Evolutionary conservation across 768 basidiomycete species (phyloP).

Genomic region (Pholiota molesta): DNA sequence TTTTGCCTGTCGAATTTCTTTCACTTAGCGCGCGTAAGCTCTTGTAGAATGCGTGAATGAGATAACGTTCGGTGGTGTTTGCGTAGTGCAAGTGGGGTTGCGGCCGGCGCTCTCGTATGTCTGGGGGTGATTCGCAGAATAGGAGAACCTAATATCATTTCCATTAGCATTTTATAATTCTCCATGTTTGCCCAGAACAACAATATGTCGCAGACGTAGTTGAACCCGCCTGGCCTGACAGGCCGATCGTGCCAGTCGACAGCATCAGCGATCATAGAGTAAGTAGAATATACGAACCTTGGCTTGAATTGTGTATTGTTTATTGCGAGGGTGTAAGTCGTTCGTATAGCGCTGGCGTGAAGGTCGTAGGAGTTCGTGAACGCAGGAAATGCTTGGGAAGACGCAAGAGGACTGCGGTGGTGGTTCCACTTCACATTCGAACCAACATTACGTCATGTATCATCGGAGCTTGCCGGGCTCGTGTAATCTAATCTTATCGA

Average conservation of each 20-base stretch:
- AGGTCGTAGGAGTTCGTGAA: not conserved
- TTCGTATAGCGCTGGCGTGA: not conserved
- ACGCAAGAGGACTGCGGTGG: not conserved
- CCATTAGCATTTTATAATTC: not conserved
- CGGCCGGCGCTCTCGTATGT: conserved; percentile 1
- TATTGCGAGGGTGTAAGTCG: not conserved
- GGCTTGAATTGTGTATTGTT: not conserved
- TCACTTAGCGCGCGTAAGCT: too few relatives aligned
- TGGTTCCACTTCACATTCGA: not conserved
- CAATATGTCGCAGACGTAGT: not conserved
- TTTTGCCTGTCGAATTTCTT: too few relatives aligned
- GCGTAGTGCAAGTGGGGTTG: not conserved
- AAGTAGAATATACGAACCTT: not conserved
- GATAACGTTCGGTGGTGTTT: not conserved
- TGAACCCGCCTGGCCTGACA: not conserved
- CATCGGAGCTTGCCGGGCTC: not conserved
- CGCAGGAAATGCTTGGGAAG: too few relatives aligned
- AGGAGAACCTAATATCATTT: not conserved
- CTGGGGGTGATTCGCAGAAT: conserved; percentile 1
- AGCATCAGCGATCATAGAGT: not conserved
- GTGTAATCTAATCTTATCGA: not conserved
- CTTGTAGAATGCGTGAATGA: not conserved
- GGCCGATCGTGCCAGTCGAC: not conserved
- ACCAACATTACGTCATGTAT: not conserved
- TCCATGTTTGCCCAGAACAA: not conserved